Evolutionary conservation across 1,139 yeast species (phyloP), one percentile per base, ranked within the genome.

Genomic region (Saccharomyces hybrid): DNA sequence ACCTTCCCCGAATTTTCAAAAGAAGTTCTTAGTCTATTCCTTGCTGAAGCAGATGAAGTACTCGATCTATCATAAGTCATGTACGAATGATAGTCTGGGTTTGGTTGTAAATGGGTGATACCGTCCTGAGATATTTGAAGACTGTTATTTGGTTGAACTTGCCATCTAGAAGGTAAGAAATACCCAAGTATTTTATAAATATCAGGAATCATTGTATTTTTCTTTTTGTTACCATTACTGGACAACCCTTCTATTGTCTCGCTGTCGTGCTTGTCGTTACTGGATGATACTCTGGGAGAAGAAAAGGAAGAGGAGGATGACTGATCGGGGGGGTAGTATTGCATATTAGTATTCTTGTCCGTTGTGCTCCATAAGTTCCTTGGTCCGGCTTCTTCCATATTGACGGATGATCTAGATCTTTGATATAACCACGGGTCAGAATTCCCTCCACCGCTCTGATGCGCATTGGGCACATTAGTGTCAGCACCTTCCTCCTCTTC

Each of bases 101-200:
- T 67, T 1, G 65, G 62, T 44, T 58, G 51, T 11, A 67, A 49
- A 48, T 61, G 63, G 3, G 69, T 60, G 8, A 64, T 56, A 4
- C 70, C 71, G 52, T 68, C 67, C 2, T 70, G 62, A 5, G 76
- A 62, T 24, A 65, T 59, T 21, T 71, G 52, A 14, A 69, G 61
- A n/a, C 68, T 60, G 52, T 69, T 71, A 26, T 65, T 60, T 1
- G 71, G 62, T 50, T 62, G 66, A 5, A 61, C n/a, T 1, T 64
- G 55, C 78, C 78, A 75, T 48, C 61, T 64, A 12, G 70, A 64
- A 0, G 77, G 78, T 28, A 75, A 61, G 0, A 71, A 70, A 57
- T 73, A 71, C 14, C 63, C 68, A 24, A 63, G 55, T 42, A 60
- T 54, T 6, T 56, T 53, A 44, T 64, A 68, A 27, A 64, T 53